Evolutionary conservation across 306 rosid species (phyloP).

Genomic region (Trichosanthes cucumerina): DNA sequence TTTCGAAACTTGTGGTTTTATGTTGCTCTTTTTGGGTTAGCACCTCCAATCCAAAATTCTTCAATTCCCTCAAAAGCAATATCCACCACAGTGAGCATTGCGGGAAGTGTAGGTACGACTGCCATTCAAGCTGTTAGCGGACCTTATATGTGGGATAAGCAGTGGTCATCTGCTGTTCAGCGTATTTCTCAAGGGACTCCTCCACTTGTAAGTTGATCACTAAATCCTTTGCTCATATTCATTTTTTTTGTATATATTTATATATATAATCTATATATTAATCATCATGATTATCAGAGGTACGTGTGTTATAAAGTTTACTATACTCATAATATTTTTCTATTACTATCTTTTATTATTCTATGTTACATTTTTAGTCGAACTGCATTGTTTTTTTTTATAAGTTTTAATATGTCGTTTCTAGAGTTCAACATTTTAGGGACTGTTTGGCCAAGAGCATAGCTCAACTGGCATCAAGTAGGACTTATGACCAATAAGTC

Average conservation of each 20-base stretch:
- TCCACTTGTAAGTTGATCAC: conserved; percentile 70
- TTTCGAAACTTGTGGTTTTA: conserved; percentile 98
- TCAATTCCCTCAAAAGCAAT: conserved; percentile 47
- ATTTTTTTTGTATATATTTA: too few species aligned
- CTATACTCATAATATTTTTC: too few species aligned
- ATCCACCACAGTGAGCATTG: conserved; percentile 64
- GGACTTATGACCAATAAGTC: too few species aligned
- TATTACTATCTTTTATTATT: too few species aligned
- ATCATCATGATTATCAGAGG: too few species aligned
- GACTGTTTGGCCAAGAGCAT: too few species aligned
- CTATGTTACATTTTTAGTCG: too few species aligned
- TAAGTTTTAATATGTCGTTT: too few species aligned
- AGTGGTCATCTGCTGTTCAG: conserved; percentile 83
- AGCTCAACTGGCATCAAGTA: too few species aligned
- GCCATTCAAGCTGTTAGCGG: conserved; percentile 93
- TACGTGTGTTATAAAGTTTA: too few species aligned
- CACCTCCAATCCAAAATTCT: conserved; percentile 73
- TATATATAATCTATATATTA: not conserved
- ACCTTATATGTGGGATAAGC: conserved; percentile 88
- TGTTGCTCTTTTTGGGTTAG: conserved; percentile 92
- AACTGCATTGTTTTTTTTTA: too few species aligned
- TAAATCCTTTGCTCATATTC: not conserved
- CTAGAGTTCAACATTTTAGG: too few species aligned
- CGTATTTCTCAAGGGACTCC: conserved; percentile 93
- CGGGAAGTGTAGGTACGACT: conserved; percentile 61